phyloP scores from a whole-genome alignment of 2,329 filamentous ascomycete species.

The Curvularia sp. region DNA sequence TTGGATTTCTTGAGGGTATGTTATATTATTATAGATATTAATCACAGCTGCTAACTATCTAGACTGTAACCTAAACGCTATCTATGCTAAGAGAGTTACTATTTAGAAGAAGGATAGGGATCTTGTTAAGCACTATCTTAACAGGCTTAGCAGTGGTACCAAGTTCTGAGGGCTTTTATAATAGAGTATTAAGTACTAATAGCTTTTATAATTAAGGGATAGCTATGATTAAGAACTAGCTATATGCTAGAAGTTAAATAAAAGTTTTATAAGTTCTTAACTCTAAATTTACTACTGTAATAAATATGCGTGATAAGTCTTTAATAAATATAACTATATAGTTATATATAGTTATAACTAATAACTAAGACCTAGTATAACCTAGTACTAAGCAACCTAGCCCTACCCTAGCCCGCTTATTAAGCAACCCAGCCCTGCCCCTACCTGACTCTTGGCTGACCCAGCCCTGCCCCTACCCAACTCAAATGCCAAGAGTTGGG shows the following conservation, averaged over 20 bases:
- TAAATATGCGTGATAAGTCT: too few relatives aligned
- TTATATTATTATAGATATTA: neutral
- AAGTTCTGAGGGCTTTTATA: neutral
- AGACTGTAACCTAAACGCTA: too few relatives aligned
- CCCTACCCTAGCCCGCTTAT: neutral
- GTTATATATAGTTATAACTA: neutral
- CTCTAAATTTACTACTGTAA: too few relatives aligned
- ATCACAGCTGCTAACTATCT: neutral
- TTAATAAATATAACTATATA: too few relatives aligned
- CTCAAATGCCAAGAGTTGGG: too few relatives aligned
- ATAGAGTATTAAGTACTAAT: neutral
- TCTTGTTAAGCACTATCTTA: neutral
- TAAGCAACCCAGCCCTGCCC: neutral
- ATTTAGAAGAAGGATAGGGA: too few relatives aligned
- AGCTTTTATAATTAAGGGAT: neutral
- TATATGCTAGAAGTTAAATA: too few relatives aligned
- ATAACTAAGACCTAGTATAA: neutral
- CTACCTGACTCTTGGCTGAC: too few relatives aligned
- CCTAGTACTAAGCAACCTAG: neutral
- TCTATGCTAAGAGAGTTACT: neutral
- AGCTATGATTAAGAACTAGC: neutral
- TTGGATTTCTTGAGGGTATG: neutral
- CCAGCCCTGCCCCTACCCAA: too few relatives aligned
- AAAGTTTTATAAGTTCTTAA: too few relatives aligned
- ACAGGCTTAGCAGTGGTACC: neutral